Base-by-base conservation (phyloP, 108 stramenopile genomes). In the Pseudonitzschia multiseries region DNA sequence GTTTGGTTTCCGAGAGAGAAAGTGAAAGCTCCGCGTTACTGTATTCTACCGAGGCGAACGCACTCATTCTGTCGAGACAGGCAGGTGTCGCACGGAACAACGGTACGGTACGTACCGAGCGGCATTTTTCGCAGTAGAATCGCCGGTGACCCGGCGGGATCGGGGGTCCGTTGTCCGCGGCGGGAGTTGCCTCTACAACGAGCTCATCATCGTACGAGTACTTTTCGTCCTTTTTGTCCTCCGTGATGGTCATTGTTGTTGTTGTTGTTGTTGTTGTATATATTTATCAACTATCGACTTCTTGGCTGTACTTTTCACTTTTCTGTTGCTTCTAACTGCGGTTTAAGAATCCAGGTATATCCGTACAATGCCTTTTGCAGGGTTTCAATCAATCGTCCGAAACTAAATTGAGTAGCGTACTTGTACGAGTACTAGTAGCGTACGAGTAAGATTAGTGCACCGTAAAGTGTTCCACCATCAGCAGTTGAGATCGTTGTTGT, bases 61-160 rank as follows among this genome's bases (percentile, higher is more conserved):
- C n/a, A n/a, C n/a, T n/a, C n/a, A n/a, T n/a, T n/a, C n/a, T n/a
- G n/a, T n/a, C n/a, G n/a, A n/a, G n/a, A n/a, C n/a, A n/a, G n/a
- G n/a, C n/a, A n/a, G n/a, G n/a, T n/a, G n/a, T n/a, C n/a, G n/a
- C n/a, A n/a, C n/a, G n/a, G n/a, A n/a, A n/a, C n/a, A n/a, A n/a
- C n/a, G n/a, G n/a, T n/a, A n/a, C n/a, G n/a, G n/a, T n/a, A 36
- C 36, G 36, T 36, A 36, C 36, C 36, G 36, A 2, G 6, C 87
- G 91, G 61, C 91, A 92, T 67, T 87, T 92, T 50, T 76, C 79
- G 60, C 91, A 92, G 76, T 88, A 92, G 68, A 92, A 92, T 68
- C 91, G 69, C 17, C 74, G 67, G 69, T 89, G 88, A 8, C 88
- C 88, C 15, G 88, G 67, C 18, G 91, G 88, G 70, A 92, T 84